A percentile compares a stretch with the other conserved stretches of the same genome.
Conservation (phyloP, 2,329 filamentous ascomycete genomes). For the Hymenoscyphus occultus region DNA sequence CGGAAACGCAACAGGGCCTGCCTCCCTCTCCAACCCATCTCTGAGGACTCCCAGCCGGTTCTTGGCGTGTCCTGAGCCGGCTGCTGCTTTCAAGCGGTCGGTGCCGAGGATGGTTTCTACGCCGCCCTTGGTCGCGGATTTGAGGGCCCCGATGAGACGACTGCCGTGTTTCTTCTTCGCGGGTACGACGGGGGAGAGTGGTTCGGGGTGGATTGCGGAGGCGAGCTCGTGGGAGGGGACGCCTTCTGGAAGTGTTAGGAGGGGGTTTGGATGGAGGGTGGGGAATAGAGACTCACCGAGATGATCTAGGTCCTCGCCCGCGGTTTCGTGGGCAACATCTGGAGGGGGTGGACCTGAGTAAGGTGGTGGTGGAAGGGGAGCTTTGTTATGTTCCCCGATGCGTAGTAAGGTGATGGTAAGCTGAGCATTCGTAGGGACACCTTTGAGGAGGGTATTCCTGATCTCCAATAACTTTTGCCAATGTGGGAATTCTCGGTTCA, state of each 20-base stretch:
- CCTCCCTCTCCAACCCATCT: conserved; percentile 42
- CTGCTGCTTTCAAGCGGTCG: conserved; percentile 60
- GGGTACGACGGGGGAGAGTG: conserved; percentile 22
- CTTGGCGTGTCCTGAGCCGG: conserved; percentile 58
- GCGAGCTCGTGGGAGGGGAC: conserved; percentile 32
- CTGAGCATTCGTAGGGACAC: conserved; percentile 83
- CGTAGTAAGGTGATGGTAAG: conserved; percentile 77
- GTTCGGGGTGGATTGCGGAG: conserved; percentile 42
- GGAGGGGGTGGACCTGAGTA: conserved; percentile 34
- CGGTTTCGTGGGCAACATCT: conserved; percentile 41
- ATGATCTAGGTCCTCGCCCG: conserved; percentile 50
- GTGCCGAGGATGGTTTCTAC: conserved; percentile 70
- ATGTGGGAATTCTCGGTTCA: conserved; percentile 62
- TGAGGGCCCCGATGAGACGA: conserved; percentile 58
- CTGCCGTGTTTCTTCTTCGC: conserved; percentile 32
- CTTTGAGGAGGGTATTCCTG: conserved; percentile 73
- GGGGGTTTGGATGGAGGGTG: neutral
- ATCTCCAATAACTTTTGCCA: conserved; percentile 76
- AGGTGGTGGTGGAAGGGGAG: conserved; percentile 69
- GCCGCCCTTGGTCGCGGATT: conserved; percentile 62
- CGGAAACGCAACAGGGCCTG: conserved; percentile 75
- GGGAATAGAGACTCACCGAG: conserved; percentile 39
- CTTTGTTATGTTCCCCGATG: conserved; percentile 76
- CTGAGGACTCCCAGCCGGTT: conserved; percentile 69
- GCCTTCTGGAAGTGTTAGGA: conserved; percentile 27